Evolutionary conservation across 495 filamentous ascomycete species (phyloP), one percentile per base, ranked within the genome.

Genomic region (Aspergillus cristatus): DNA sequence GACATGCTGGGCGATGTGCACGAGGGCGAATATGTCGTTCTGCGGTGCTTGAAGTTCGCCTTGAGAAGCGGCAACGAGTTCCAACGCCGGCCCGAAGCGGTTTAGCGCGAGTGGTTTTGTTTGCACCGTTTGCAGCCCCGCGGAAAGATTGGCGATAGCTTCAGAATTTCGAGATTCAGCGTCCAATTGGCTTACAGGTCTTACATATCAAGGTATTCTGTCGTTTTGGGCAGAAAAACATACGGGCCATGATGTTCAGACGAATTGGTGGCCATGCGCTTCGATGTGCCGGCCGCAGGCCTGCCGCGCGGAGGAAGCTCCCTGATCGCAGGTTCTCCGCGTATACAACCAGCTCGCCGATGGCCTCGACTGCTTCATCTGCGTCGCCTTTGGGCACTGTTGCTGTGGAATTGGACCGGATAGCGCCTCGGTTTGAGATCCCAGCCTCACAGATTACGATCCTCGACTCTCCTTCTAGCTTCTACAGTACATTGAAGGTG

Each of bases 401-500:
- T 17, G 83, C 76, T 10, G 70, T 67, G 22, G 89, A 99, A 52
- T 67, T 98, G 28, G 93, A 97, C 55, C 81, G 73, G 46, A 80
- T 97, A 42, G 82, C 87, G 6, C 91, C 91, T 14, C 78, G 84
- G 25, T 95, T 99, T 51, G 82, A 86, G 52, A 71, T 99, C 40
- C 65, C 76, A 4, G 84, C 86, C 7, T 80, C 81, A n/a, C 74
- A 86, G 45, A 79, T 99, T 32, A 64, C 72, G 11, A 82, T 99
- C 26, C 48, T 99, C 11, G 75, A 79, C 41, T 79, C 80, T 1
- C 93, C 91, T 3, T 58, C 65, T 15, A 82, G 84, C 40, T 99
- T 99, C 60, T 97, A 94, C 50, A 75, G 80, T 31, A 83, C 81
- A 5, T 64, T 99, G 35, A 95, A 95, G 76, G 86, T 89, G 39